These are phyloP conservation scores for Teratosphaeria zuluensis DNA, from an alignment of 2,329 filamentous ascomycete species.

Conservation along the genomic window DNA sequence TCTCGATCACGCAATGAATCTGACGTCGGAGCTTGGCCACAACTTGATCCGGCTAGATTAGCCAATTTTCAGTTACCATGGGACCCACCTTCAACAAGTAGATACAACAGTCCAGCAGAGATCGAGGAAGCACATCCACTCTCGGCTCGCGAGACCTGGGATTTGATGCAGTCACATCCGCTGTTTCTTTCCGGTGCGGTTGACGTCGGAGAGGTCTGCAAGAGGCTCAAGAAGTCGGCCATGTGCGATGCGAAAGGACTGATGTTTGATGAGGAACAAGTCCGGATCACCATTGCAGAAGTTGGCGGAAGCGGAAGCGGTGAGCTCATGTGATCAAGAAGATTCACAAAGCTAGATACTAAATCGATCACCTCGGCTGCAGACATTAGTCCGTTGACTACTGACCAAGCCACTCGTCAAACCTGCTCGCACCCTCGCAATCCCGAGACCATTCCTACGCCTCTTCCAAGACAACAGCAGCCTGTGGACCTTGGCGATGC, in stretches of 20 bases:
- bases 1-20: slow-evolving; percentile 4
- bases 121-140: slow-evolving; percentile 47
- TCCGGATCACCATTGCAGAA: slow-evolving; percentile 65
- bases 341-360: no score
- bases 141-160: slow-evolving; percentile 75
- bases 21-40: slow-evolving; percentile 7
- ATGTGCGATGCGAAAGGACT: slow-evolving; percentile 79
- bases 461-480: no score
- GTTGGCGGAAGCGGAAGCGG: slow-evolving; percentile 70
- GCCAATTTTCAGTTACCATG: not conserved
- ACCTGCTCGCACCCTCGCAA: no score
- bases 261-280: slow-evolving; percentile 70
- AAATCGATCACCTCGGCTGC: no score
- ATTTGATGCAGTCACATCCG: slow-evolving; percentile 73
- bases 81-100: slow-evolving; percentile 8
- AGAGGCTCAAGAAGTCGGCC: slow-evolving; percentile 63
- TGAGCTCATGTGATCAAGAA: slow-evolving; percentile 43
- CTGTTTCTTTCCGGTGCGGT: slow-evolving; percentile 67
- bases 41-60: slow-evolving; percentile 11
- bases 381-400: no score
- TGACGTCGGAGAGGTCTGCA: slow-evolving; percentile 72
- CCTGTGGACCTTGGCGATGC: not conserved
- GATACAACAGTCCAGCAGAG: slow-evolving; percentile 1
- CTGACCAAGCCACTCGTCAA: no score
- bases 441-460: no score